phyloP scores from a whole-genome alignment of 164 flowering plant species.

The Hamamelis virginiana region DNA sequence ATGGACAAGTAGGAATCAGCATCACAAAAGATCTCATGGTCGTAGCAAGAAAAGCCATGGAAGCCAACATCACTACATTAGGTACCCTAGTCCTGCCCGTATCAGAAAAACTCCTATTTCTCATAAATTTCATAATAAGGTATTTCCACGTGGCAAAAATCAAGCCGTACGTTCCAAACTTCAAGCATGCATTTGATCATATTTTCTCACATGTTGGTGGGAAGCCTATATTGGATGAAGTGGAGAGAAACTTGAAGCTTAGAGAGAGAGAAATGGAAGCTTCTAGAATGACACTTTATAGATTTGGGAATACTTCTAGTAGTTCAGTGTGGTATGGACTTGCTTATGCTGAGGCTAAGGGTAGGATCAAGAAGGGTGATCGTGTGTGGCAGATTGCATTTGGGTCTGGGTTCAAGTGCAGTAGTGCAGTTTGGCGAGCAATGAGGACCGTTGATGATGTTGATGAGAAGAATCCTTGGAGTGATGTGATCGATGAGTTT shows the following conservation, averaged over 20 bases:
- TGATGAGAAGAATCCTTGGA: conserved; percentile 70
- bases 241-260: conserved; percentile 68
- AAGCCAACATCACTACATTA: conserved; percentile 15
- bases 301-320: too few relatives aligned
- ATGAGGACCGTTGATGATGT: conserved; percentile 49
- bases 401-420: conserved; percentile 86
- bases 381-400: conserved; percentile 86
- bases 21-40: conserved; percentile 35
- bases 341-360: conserved; percentile 74
- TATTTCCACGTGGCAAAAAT: conserved; percentile 36
- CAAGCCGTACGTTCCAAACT: conserved; percentile 72
- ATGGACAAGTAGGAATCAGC: conserved; percentile 26
- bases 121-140: too few relatives aligned
- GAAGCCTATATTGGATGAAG: conserved; percentile 65
- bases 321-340: conserved; percentile 79
- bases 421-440: conserved; percentile 74
- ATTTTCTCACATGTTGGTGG: conserved; percentile 86
- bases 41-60: conserved; percentile 23
- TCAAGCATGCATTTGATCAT: conserved; percentile 74
- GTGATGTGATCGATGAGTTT: conserved; percentile 60
- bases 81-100: conserved; percentile 35
- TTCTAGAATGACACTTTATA: too few relatives aligned
- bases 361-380: too few relatives aligned
- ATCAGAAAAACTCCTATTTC: conserved; percentile 26
- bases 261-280: conserved; percentile 52